Evolutionary conservation across 2,329 filamentous ascomycete species (phyloP).

Genomic region (Pseudopyricularia javanii): DNA sequence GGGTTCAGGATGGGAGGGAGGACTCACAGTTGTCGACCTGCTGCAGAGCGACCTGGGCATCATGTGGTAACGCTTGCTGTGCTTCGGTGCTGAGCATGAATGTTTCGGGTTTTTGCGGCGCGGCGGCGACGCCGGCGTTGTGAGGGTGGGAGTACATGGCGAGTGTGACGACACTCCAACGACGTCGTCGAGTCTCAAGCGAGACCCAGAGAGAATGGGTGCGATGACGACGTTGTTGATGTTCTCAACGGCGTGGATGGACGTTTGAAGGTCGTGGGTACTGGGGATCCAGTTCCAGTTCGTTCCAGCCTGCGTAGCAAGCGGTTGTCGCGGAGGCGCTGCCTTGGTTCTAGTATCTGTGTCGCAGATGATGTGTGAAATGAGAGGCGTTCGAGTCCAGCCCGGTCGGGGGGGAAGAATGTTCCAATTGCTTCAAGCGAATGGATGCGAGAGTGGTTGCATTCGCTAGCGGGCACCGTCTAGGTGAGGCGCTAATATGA

Average conservation of each 20-base stretch:
- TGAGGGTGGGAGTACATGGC: slow-evolving; percentile 65
- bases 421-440: slow-evolving; percentile 15
- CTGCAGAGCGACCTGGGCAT: slow-evolving; percentile 92
- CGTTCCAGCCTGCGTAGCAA: neutral
- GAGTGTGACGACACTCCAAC: slow-evolving; percentile 6
- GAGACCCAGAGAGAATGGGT: neutral
- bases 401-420: slow-evolving; percentile 13
- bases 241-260: neutral
- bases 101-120: slow-evolving; percentile 92
- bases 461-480: slow-evolving; percentile 11
- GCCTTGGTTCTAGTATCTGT: slow-evolving; percentile 50
- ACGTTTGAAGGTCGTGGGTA: neutral
- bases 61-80: slow-evolving; percentile 88
- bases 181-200: neutral
- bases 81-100: slow-evolving; percentile 97
- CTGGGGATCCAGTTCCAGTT: too few species aligned
- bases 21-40: slow-evolving; percentile 92
- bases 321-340: slow-evolving; percentile 41
- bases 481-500: slow-evolving; percentile 10
- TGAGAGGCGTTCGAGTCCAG: slow-evolving; percentile 16
- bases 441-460: slow-evolving; percentile 6
- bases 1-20: too few species aligned
- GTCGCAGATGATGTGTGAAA: slow-evolving; percentile 51
- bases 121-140: slow-evolving; percentile 57
- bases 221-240: neutral